A percentile compares a stretch with the other conserved stretches of the same genome.
Evolutionary conservation across 306 rosid species (phyloP).

Genomic region (Gastrolobium villosum): DNA sequence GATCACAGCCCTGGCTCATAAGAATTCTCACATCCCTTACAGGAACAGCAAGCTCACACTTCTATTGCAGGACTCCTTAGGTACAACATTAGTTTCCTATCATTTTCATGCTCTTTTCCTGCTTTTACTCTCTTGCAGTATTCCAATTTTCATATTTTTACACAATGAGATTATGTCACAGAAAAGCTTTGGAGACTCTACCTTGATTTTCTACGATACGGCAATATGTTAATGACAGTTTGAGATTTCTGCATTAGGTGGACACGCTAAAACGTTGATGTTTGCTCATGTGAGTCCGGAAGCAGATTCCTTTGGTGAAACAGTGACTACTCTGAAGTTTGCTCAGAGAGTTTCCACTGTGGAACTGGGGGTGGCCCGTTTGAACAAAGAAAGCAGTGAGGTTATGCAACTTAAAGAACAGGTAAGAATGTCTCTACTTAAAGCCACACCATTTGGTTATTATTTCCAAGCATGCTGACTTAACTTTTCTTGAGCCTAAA

Average conservation of each 20-base stretch:
- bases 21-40: slow-evolving; percentile 94
- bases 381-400: slow-evolving; percentile 82
- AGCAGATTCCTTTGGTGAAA: slow-evolving; percentile 87
- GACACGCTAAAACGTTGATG: slow-evolving; percentile 97
- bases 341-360: slow-evolving; percentile 91
- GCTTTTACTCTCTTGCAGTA: not conserved
- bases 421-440: slow-evolving; percentile 55
- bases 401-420: slow-evolving; percentile 86
- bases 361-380: slow-evolving; percentile 87
- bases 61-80: slow-evolving; percentile 93
- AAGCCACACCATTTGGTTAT: not conserved
- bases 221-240: slow-evolving; percentile 18
- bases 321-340: slow-evolving; percentile 87
- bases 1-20: slow-evolving; percentile 93
- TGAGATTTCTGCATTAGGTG: slow-evolving; percentile 66
- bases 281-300: slow-evolving; percentile 96
- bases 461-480: not conserved
- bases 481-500: slow-evolving; percentile 13
- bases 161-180: not conserved
- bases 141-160: not conserved
- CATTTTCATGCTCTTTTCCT: not conserved
- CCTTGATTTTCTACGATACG: not conserved
- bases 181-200: slow-evolving; percentile 22
- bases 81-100: slow-evolving; percentile 40
- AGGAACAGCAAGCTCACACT: slow-evolving; percentile 98